Percentiles rank a stretch among this genome's conserved stretches.
phyloP scores from a whole-genome alignment of 2,329 filamentous ascomycete genomes.

The Cordyceps farinosa region DNA sequence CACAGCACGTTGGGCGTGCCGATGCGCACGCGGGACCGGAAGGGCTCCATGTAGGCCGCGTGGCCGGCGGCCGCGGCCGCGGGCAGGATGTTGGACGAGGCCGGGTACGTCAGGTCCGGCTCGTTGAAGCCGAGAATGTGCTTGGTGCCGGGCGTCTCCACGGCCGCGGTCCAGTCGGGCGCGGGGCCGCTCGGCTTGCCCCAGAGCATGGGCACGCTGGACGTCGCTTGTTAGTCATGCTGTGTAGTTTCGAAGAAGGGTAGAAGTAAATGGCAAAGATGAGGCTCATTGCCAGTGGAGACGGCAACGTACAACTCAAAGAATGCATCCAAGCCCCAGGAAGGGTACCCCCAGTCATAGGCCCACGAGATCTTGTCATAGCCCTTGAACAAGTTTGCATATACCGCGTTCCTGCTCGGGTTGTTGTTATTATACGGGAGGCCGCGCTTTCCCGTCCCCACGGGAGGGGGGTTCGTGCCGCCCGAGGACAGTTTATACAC shows the following conservation, averaged over 20 bases:
- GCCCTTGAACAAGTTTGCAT: constrained; percentile 8
- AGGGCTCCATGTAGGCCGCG: background rate
- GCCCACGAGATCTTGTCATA: background rate
- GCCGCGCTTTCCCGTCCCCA: background rate
- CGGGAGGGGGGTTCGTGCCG: background rate
- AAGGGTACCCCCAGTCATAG: constrained; percentile 3
- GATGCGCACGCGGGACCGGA: background rate
- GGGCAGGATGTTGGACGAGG: background rate
- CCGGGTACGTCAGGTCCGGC: constrained; percentile 1
- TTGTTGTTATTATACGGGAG: constrained; percentile 4
- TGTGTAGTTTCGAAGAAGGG: background rate
- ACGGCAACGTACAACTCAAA: background rate
- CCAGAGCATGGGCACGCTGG: constrained; percentile 6
- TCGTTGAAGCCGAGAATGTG: constrained; percentile 6
- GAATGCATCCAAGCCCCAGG: background rate
- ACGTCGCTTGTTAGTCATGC: background rate
- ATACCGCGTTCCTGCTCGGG: background rate
- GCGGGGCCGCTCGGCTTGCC: background rate
- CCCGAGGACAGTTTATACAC: background rate
- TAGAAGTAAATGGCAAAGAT: no score
- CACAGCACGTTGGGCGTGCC: constrained; percentile 1
- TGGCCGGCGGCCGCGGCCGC: constrained; percentile 1
- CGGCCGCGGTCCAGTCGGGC: constrained; percentile 3
- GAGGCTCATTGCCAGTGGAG: background rate
- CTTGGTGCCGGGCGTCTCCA: background rate